Evolutionary conservation across 345 rosid genomes (phyloP).

Genomic region (Cardamine resedifolia): DNA sequence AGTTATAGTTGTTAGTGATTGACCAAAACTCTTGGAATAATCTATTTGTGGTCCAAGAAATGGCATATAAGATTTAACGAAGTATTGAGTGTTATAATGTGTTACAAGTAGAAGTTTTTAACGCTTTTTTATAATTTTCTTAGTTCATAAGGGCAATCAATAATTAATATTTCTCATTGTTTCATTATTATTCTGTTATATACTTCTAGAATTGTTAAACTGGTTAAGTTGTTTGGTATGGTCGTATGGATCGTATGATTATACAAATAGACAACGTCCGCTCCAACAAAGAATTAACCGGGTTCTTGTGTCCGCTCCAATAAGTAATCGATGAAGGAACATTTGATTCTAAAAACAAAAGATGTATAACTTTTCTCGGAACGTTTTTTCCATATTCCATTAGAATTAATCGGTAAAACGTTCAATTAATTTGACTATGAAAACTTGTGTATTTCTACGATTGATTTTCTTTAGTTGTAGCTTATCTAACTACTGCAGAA

Average conservation of each 20-base stretch:
- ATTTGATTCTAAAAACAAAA: not conserved
- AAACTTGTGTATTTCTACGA: not conserved
- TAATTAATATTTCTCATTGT: not conserved
- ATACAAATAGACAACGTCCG: not conserved
- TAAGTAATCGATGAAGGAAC: not conserved
- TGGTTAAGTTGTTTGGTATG: not conserved
- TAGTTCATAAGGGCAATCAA: not conserved
- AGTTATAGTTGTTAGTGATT: not conserved
- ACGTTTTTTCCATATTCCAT: not conserved
- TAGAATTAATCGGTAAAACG: not conserved
- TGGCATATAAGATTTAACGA: not conserved
- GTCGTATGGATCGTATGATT: too few species aligned
- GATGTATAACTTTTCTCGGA: not conserved
- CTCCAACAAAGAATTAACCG: not conserved
- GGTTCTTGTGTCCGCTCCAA: constrained; percentile 11
- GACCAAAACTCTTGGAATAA: not conserved
- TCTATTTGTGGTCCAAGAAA: constrained; percentile 4
- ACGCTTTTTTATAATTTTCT: not conserved
- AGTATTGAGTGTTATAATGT: constrained; percentile 4
- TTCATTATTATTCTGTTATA: not conserved
- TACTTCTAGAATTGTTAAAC: not conserved
- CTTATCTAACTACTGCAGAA: not conserved
- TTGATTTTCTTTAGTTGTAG: not conserved
- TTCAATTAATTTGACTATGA: not conserved
- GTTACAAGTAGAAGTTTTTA: not conserved